Base-by-base conservation (phyloP, 345 rosid species). In the Hibiscus syriacus region DNA sequence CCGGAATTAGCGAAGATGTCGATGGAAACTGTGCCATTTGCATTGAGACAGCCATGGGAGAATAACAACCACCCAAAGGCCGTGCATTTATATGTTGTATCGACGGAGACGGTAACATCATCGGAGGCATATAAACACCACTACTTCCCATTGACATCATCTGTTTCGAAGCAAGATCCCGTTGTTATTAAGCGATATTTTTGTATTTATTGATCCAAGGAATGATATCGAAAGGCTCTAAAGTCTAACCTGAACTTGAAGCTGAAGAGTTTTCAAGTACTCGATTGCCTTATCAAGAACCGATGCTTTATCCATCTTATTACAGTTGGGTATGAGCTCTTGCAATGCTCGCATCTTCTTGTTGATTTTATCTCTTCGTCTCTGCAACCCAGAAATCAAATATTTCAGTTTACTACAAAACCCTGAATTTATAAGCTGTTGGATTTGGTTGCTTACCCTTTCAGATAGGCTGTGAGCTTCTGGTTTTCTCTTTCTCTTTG, bases 191-290 rank as follows among this genome's bases (percentile, higher is more conserved):
- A n/a, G n/a, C n/a, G n/a, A n/a, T n/a, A n/a, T n/a, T n/a, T n/a
- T n/a, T n/a, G n/a, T n/a, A n/a, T n/a, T n/a, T n/a, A n/a, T n/a
- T n/a, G n/a, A n/a, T n/a, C n/a, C n/a, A n/a, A n/a, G n/a, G n/a
- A n/a, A n/a, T n/a, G n/a, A n/a, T n/a, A n/a, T n/a, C n/a, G n/a
- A n/a, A n/a, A n/a, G n/a, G n/a, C n/a, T n/a, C n/a, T n/a, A n/a
- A n/a, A n/a, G n/a, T n/a, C n/a, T n/a, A n/a, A n/a, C n/a, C 97
- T 83, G 87, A n/a, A 87, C 70, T 79, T 87, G 97, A 72, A 81
- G 81, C 75, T 88, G 90, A 70, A 92, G 97, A 16, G 74, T 59
- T 73, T 82, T 84, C 71, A 87, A 57, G 73, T 87, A 84, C 57
- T 84, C 86, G 48, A 93, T 90, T 17, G 93, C 79, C 39, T 80